Percentiles rank a stretch among this genome's conserved stretches.
These are phyloP conservation scores for Allium sativum DNA, from an alignment of 106 monocot species.

Conservation along the genomic window DNA sequence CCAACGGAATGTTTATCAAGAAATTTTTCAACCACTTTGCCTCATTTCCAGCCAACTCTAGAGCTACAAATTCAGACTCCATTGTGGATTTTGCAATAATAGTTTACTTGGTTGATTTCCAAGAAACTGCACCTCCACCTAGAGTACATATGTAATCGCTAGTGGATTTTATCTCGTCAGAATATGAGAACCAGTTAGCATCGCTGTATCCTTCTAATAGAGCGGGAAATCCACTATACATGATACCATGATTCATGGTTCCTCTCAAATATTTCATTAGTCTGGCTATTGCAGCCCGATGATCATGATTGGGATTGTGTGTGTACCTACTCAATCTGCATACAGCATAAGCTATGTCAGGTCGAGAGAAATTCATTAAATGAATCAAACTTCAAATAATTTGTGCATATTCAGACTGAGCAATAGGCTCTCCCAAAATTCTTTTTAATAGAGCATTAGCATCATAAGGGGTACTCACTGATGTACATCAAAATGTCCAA, in stretches of 20 bases:
- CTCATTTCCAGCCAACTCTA: background rate
- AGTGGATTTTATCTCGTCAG: too few species aligned
- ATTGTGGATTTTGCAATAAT: background rate
- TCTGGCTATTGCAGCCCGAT: background rate
- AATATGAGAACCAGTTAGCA: too few species aligned
- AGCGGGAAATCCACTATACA: too few species aligned
- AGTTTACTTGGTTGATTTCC: conserved; percentile 2
- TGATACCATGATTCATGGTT: background rate
- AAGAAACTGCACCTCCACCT: background rate
- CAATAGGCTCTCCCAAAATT: background rate
- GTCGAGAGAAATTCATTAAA: background rate
- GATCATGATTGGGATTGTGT: background rate
- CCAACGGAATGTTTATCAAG: background rate
- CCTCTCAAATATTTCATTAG: too few species aligned
- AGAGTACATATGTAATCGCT: background rate
- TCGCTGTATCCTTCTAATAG: too few species aligned
- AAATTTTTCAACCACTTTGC: background rate
- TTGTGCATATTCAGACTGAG: background rate
- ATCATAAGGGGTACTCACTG: background rate
- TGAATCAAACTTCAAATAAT: background rate
- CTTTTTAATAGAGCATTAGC: background rate
- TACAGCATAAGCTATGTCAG: too few species aligned
- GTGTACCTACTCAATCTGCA: background rate
- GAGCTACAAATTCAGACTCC: background rate
- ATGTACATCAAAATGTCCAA: background rate